Base-by-base conservation (phyloP, 371 early-diverging fungal species). In the Basidiobolus heterosporus region DNA sequence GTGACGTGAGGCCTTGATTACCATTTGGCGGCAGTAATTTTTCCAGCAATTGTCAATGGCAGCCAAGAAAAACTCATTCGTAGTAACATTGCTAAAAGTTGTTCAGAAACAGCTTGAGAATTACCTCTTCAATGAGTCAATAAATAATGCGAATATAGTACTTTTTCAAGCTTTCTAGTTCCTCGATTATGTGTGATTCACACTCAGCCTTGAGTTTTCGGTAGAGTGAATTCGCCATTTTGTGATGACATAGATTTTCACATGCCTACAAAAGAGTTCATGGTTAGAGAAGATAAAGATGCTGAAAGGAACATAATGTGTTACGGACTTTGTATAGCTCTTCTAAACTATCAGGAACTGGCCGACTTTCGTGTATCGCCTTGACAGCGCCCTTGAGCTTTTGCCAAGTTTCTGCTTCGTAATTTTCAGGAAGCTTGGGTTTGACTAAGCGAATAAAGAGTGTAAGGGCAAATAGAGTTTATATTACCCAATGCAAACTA, bases 221-320 rank as follows among this genome's bases (percentile, higher is more conserved):
- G 60, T 82, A 91, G 0, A 85, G 49, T 1, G 64, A 57, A 45
- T 71, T 62, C 16, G 75, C 77, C 48, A 72, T 69, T n/a, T 78
- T 75, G 56, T 82, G 81, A 36, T 74, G 63, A 51, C 91, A 88
- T n/a, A 87, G 63, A 22, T 78, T 75, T 52, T 84, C 81, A 52
- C 82, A 84, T 20, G 80, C 64, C 73, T 73, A 50, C 3, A 23
- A 36, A 39, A 23, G 16, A 14, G 4, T 5, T n/a, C 21, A 36
- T 35, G n/a, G 18, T 22, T 11, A 36, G 40, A 23, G 41, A 49
- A 41, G 47, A 37, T 2, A 41, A 35, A 8, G 46, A 42, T 16
- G 18, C 1, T 45, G 13, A 38, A 36, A 55, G 13, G 54, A 41
- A 19, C 2, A 49, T 11, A 49, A 5, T 16, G 16, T 38, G 19